These are phyloP conservation scores for Mesostigma viride DNA, from an alignment of 139 green algal genomes.

Conservation along the genomic window DNA sequence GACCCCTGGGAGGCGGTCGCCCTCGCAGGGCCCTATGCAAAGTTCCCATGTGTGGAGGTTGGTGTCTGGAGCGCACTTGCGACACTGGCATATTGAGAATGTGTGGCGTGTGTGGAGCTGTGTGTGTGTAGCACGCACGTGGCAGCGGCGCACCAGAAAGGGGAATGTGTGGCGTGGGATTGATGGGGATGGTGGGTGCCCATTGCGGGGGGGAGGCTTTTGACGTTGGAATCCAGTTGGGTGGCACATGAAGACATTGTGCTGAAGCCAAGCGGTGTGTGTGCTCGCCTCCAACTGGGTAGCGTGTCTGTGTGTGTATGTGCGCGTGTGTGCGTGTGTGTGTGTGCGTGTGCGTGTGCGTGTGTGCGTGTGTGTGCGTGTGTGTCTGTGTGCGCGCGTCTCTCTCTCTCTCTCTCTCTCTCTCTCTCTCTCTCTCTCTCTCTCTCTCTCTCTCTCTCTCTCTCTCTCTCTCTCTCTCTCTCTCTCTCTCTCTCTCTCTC, in stretches of 20 bases:
- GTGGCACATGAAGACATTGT: neutral
- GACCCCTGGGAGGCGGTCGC: slow-evolving; percentile 73
- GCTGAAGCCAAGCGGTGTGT: neutral
- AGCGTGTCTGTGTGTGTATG: neutral
- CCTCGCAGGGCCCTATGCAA: slow-evolving; percentile 40
- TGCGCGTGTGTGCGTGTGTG: slow-evolving; percentile 2
- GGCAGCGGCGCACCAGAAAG: neutral
- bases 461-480: too few relatives aligned
- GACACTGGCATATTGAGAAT: slow-evolving; percentile 64
- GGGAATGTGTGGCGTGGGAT: neutral
- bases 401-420: too few relatives aligned
- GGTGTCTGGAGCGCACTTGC: slow-evolving; percentile 61
- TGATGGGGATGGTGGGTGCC: neutral
- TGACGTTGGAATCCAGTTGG: neutral
- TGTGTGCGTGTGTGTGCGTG: neutral
- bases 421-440: too few relatives aligned
- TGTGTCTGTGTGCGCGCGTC: too few relatives aligned
- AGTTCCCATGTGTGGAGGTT: slow-evolving; percentile 52
- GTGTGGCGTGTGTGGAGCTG: neutral
- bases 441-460: too few relatives aligned
- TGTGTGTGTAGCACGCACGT: neutral
- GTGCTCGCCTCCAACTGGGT: neutral
- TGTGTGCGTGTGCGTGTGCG: neutral
- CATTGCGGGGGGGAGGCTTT: neutral
- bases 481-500: too few relatives aligned